These are phyloP conservation scores for Exophiala calicioides DNA, from an alignment of 2,329 filamentous ascomycete species.

Conservation along the genomic window DNA sequence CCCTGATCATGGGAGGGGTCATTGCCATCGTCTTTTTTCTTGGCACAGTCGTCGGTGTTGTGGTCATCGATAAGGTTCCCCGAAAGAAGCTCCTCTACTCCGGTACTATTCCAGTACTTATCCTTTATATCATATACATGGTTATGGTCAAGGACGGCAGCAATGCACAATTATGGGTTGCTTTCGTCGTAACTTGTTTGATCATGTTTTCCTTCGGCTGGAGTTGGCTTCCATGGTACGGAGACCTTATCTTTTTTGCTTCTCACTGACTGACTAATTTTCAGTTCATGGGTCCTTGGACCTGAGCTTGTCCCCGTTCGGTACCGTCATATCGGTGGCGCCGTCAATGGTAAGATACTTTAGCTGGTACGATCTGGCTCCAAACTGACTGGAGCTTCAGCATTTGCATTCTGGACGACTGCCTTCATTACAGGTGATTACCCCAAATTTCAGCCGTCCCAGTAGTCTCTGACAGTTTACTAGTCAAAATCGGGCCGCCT, in stretches of 20 bases:
- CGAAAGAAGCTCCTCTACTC: slow-evolving; percentile 64
- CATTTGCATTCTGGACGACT: slow-evolving; percentile 50
- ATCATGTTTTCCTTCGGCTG: slow-evolving; percentile 12
- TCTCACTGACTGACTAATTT: slow-evolving; percentile 56
- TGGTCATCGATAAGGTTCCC: slow-evolving; percentile 65
- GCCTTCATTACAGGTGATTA: slow-evolving; percentile 49
- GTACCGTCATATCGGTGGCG: slow-evolving; percentile 37
- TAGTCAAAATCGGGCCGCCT: slow-evolving; percentile 48
- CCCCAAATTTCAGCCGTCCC: slow-evolving; percentile 47
- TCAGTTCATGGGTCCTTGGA: slow-evolving; percentile 29
- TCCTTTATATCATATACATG: slow-evolving; percentile 8
- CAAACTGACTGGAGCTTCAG: not conserved
- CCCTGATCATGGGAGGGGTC: slow-evolving; percentile 10
- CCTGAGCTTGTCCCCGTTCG: slow-evolving; percentile 37
- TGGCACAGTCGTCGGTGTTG: slow-evolving; percentile 39
- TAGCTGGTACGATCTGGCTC: not conserved
- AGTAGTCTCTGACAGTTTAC: slow-evolving; percentile 54
- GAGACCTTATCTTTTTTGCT: slow-evolving; percentile 45
- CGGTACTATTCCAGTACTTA: slow-evolving; percentile 49
- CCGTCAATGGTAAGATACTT: slow-evolving; percentile 24
- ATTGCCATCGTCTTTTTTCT: slow-evolving; percentile 9
- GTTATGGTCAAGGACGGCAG: slow-evolving; percentile 9
- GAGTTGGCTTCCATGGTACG: slow-evolving; percentile 52
- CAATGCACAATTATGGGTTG: slow-evolving; percentile 12
- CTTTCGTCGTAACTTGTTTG: slow-evolving; percentile 8